Evolutionary conservation across 495 filamentous ascomycete genomes (phyloP).

Genomic region (Delitschia confertaspora): DNA sequence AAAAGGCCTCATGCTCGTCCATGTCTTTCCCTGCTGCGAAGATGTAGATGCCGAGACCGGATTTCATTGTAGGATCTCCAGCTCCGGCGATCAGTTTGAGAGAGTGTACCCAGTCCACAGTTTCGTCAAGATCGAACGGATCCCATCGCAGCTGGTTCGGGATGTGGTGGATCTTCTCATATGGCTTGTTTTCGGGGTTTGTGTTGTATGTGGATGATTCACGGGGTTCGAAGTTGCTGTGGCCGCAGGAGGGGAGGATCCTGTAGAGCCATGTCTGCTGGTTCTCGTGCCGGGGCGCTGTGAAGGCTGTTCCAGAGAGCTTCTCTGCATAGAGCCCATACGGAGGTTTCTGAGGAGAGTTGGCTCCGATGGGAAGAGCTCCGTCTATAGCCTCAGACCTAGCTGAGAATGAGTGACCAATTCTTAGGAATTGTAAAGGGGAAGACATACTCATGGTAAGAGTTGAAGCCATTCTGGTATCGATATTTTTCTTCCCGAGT

Average conservation of each 20-base stretch:
- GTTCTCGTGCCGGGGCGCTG: slow-evolving; percentile 80
- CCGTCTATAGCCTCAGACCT: slow-evolving; percentile 49
- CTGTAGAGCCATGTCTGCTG: slow-evolving; percentile 93
- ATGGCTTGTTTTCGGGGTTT: slow-evolving; percentile 37
- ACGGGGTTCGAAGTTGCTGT: slow-evolving; percentile 58
- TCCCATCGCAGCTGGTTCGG: slow-evolving; percentile 91
- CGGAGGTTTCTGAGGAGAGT: slow-evolving; percentile 80
- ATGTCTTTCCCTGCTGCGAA: slow-evolving; percentile 78
- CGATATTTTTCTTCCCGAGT: slow-evolving; percentile 47
- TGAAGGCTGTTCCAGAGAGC: slow-evolving; percentile 89
- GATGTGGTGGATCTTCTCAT: slow-evolving; percentile 50
- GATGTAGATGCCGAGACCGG: slow-evolving; percentile 71
- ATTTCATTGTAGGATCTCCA: slow-evolving; percentile 73
- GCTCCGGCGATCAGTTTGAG: slow-evolving; percentile 71
- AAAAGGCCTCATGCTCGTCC: slow-evolving; percentile 62
- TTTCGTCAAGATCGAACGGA: slow-evolving; percentile 69
- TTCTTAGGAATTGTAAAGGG: not conserved
- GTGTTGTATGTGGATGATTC: slow-evolving; percentile 49
- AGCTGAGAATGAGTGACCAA: slow-evolving; percentile 1
- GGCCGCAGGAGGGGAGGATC: slow-evolving; percentile 74
- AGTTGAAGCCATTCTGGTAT: slow-evolving; percentile 52
- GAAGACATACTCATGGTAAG: slow-evolving; percentile 47
- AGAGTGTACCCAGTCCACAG: slow-evolving; percentile 69
- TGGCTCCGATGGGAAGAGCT: slow-evolving; percentile 58
- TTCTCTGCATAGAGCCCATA: slow-evolving; percentile 87